phyloP scores from a whole-genome alignment of 1,139 yeast genomes.

The Scheffersomyces cryptocercus region DNA sequence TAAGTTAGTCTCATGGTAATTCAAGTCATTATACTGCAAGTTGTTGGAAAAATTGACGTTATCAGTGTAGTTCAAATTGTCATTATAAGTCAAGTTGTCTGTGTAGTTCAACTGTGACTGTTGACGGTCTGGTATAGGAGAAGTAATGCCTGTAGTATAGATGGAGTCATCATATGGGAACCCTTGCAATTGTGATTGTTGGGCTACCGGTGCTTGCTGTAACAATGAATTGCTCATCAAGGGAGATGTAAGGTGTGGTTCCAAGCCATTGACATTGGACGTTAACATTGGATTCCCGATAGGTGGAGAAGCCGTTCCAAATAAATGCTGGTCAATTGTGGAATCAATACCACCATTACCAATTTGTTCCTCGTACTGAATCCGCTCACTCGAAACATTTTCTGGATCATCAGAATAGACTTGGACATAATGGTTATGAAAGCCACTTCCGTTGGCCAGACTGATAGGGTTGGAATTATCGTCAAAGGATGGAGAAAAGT shows the following conservation, averaged over 20 bases:
- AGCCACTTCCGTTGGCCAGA: conserved; percentile 8
- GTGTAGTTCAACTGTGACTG: conserved; percentile 4
- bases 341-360: neutral
- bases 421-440: conserved; percentile 24
- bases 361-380: neutral
- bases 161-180: conserved; percentile 25
- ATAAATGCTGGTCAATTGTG: neutral
- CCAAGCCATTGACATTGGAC: neutral
- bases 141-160: conserved; percentile 12
- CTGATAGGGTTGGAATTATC: conserved; percentile 3
- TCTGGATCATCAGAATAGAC: conserved; percentile 22
- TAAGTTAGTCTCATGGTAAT: too few relatives aligned
- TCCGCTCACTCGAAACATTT: neutral
- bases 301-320: neutral
- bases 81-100: too few relatives aligned
- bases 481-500: conserved; percentile 16
- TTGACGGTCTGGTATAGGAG: conserved; percentile 9
- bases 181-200: conserved; percentile 6
- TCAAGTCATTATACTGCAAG: too few relatives aligned
- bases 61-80: too few relatives aligned
- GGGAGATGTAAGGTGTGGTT: neutral
- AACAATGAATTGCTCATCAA: neutral
- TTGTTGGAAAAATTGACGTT: too few relatives aligned
- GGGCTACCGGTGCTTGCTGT: neutral
- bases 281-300: neutral